Percentiles rank a stretch among this genome's conserved stretches.
Conservation (phyloP, 2,329 filamentous ascomycete genomes). For the Aspergillus pseudotamarii region DNA sequence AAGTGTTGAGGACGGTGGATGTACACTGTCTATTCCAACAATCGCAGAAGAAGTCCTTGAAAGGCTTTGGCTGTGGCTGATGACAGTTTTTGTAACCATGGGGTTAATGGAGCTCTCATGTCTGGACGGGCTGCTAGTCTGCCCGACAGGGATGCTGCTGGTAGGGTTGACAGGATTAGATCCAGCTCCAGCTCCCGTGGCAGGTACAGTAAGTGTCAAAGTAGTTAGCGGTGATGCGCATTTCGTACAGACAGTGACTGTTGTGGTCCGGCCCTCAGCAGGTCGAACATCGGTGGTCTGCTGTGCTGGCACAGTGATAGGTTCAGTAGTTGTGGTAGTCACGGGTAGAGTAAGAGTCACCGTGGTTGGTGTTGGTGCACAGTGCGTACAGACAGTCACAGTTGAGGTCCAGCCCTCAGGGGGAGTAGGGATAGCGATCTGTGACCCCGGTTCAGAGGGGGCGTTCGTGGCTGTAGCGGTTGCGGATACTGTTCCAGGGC, state of each 20-base stretch:
- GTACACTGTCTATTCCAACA: constrained; percentile 8
- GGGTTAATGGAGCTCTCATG: not conserved
- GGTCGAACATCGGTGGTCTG: constrained; percentile 12
- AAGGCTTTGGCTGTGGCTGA: not conserved
- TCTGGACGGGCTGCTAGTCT: constrained; percentile 6
- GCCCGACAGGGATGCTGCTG: not conserved
- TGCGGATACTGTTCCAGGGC: constrained; percentile 34
- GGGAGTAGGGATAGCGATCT: constrained; percentile 22
- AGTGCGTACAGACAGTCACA: constrained; percentile 43
- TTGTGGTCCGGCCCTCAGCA: constrained; percentile 10
- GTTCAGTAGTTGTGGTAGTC: constrained; percentile 15
- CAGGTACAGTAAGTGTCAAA: constrained; percentile 13
- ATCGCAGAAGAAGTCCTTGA: constrained; percentile 12
- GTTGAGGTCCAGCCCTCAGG: constrained; percentile 45
- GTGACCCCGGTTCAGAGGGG: constrained; percentile 19
- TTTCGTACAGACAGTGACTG: constrained; percentile 12
- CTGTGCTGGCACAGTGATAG: constrained; percentile 8
- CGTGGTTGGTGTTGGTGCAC: constrained; percentile 41
- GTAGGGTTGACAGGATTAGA: constrained; percentile 4
- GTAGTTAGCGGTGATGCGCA: constrained; percentile 14
- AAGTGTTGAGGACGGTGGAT: constrained; percentile 22
- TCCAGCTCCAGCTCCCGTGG: not conserved
- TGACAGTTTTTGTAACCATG: not conserved
- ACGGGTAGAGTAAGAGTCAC: constrained; percentile 39
- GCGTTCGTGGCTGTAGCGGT: constrained; percentile 27